Percentiles rank a stretch among this genome's conserved stretches.
Conservation (phyloP, 192 early-diverging fungal species). For the Umbelopsis isabellina region DNA sequence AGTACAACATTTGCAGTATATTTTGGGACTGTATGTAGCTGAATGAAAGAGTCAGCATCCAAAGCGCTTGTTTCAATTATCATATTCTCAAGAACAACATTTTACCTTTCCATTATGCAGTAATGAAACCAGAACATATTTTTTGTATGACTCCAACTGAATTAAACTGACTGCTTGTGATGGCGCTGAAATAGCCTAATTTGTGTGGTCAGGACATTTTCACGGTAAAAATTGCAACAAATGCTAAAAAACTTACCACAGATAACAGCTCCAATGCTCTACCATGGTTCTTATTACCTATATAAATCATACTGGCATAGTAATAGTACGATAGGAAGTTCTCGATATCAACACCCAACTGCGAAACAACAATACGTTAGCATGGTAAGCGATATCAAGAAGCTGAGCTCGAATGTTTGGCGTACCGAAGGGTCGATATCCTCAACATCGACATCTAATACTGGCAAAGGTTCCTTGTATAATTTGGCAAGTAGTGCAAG, state of each 20-base stretch:
- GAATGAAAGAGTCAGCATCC: neutral
- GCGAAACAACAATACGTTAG: neutral
- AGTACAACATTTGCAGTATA: conserved; percentile 53
- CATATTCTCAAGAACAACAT: no score
- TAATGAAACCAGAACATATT: conserved; percentile 66
- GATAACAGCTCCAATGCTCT: conserved; percentile 64
- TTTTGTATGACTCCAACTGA: conserved; percentile 78
- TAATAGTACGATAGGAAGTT: conserved; percentile 77
- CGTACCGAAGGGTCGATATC: conserved; percentile 50
- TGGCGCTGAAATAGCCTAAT: conserved; percentile 66
- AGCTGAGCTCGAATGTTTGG: neutral
- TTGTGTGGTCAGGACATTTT: neutral
- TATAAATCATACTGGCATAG: conserved; percentile 76
- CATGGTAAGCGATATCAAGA: neutral
- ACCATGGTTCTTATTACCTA: conserved; percentile 65
- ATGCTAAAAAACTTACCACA: conserved; percentile 40
- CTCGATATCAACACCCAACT: conserved; percentile 43
- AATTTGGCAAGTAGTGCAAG: conserved; percentile 53
- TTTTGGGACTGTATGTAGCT: conserved; percentile 52
- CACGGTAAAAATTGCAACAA: neutral
- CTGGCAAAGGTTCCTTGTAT: conserved; percentile 50
- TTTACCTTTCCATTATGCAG: conserved; percentile 58
- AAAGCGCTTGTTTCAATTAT: neutral
- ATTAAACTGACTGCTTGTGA: conserved; percentile 64
- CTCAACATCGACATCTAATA: conserved; percentile 54